These are phyloP conservation scores for Plantago rigida DNA, from an alignment of 305 asterid genomes.

Conservation along the genomic window DNA sequence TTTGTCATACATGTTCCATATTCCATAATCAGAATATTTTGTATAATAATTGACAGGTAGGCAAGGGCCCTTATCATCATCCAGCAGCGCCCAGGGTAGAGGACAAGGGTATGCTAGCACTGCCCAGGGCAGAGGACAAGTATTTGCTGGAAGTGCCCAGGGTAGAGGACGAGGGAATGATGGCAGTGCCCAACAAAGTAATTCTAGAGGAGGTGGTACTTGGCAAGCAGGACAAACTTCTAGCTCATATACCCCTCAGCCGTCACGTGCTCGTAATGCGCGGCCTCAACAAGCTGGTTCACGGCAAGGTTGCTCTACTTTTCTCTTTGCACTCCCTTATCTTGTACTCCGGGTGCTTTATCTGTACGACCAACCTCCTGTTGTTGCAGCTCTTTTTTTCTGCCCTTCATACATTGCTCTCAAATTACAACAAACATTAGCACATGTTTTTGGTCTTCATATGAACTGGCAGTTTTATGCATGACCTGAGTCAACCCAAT, in stretches of 20 bases:
- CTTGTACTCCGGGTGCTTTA: slow-evolving; percentile 15
- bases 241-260: slow-evolving; percentile 40
- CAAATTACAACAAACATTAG: neutral
- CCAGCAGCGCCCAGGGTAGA: too few species aligned
- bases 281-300: slow-evolving; percentile 37
- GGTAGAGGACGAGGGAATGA: slow-evolving; percentile 43
- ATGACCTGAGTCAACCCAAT: neutral
- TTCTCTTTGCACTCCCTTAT: slow-evolving; percentile 10
- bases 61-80: too few species aligned
- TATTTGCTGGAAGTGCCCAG: neutral
- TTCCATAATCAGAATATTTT: too few species aligned
- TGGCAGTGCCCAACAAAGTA: slow-evolving; percentile 47
- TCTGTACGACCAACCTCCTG: neutral
- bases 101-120: too few species aligned
- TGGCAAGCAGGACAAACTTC: slow-evolving; percentile 60
- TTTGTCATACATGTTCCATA: neutral
- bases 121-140: neutral
- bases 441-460: neutral
- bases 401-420: slow-evolving; percentile 7
- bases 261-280: slow-evolving; percentile 39
- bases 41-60: too few species aligned
- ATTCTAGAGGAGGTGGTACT: slow-evolving; percentile 47
- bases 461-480: neutral
- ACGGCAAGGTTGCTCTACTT: slow-evolving; percentile 44
- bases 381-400: neutral